These are phyloP conservation scores for Suillus sp. DNA, from an alignment of 768 basidiomycete genomes.

Conservation along the genomic window DNA sequence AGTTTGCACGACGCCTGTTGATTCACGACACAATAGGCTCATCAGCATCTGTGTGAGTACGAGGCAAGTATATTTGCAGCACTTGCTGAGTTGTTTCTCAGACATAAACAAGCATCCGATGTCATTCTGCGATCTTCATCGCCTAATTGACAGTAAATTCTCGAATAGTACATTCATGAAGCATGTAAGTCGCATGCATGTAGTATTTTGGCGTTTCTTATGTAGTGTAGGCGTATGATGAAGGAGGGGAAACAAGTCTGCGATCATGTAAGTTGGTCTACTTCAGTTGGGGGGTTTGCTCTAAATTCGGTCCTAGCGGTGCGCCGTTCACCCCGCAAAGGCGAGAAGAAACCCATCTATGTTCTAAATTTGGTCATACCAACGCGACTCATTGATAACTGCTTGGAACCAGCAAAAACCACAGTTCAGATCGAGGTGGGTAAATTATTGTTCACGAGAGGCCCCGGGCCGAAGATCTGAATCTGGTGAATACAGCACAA, in stretches of 20 bases:
- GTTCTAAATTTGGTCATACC: conserved; percentile 77
- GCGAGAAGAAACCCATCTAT: conserved; percentile 80
- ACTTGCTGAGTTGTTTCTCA: conserved; percentile 32
- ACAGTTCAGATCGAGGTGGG: conserved; percentile 68
- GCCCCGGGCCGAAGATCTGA: conserved; percentile 12
- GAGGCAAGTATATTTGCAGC: conserved; percentile 1
- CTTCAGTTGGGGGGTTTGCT: conserved; percentile 18
- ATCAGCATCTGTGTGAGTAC: conserved; percentile 83
- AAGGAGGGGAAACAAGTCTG: conserved; percentile 52
- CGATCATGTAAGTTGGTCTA: conserved; percentile 20
- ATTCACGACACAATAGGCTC: conserved; percentile 49
- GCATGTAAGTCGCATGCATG: conserved; percentile 48
- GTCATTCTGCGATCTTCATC: conserved; percentile 65
- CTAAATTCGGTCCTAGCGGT: conserved; percentile 39
- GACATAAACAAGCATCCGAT: conserved; percentile 82
- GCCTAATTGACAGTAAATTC: conserved; percentile 66
- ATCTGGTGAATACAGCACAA: conserved; percentile 49
- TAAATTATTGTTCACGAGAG: conserved; percentile 16
- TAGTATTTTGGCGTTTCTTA: conserved; percentile 12
- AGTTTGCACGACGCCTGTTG: conserved; percentile 18
- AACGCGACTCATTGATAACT: conserved; percentile 68
- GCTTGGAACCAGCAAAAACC: conserved; percentile 77
- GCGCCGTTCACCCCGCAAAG: conserved; percentile 77
- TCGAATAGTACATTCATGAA: conserved; percentile 70
- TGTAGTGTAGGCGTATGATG: conserved; percentile 62